phyloP scores from a whole-genome alignment of 139 green algal species.

The Volvox africanus region DNA sequence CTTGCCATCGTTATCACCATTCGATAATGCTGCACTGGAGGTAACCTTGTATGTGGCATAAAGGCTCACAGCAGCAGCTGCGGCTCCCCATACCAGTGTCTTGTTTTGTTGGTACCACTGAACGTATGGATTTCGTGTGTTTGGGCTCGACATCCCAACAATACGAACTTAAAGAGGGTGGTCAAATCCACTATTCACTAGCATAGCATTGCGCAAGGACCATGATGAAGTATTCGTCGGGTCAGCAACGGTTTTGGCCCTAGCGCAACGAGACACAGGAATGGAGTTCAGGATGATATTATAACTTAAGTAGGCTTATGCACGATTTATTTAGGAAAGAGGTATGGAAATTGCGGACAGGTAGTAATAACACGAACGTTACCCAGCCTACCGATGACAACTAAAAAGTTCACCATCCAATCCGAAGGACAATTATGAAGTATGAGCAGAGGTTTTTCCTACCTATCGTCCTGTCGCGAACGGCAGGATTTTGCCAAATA shows the following conservation, averaged over 20 bases:
- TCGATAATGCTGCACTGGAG: too few species aligned
- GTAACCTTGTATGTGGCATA: constrained; percentile 23
- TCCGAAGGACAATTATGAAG: too few species aligned
- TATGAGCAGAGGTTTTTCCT: too few species aligned
- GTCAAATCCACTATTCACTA: not conserved
- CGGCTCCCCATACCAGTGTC: constrained; percentile 16
- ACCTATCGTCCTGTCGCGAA: too few species aligned
- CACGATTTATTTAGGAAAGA: too few species aligned
- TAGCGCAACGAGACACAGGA: not conserved
- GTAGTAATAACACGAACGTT: too few species aligned
- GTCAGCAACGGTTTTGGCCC: not conserved
- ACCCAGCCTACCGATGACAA: too few species aligned
- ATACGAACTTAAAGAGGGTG: too few species aligned
- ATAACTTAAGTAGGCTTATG: too few species aligned
- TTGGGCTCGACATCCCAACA: not conserved
- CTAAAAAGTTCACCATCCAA: too few species aligned
- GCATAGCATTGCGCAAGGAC: not conserved
- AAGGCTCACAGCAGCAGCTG: not conserved
- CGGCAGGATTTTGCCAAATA: too few species aligned
- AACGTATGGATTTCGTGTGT: not conserved
- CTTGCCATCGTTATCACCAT: not conserved
- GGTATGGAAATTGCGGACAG: too few species aligned
- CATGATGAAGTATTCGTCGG: not conserved
- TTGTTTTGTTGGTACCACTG: constrained; percentile 40
- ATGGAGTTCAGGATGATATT: not conserved